phyloP scores from a whole-genome alignment of 768 basidiomycete species.

The Strobilomyces dryophilus region DNA sequence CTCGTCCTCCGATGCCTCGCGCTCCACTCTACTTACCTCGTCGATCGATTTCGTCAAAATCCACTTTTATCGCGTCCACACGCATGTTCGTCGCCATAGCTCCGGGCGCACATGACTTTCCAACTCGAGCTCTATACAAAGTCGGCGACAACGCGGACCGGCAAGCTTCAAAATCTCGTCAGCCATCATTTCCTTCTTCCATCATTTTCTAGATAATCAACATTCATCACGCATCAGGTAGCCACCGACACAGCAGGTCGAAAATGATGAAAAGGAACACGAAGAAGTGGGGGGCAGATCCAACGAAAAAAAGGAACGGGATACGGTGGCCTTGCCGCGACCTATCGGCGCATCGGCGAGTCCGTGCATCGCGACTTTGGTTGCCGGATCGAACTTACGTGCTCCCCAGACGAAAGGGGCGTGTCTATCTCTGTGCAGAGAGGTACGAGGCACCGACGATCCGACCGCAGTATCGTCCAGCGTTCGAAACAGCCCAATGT shows the following conservation, averaged over 20 bases:
- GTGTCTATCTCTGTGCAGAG: not conserved
- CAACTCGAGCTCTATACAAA: conserved; percentile 24
- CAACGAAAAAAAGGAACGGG: not conserved
- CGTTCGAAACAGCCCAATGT: conserved; percentile 24
- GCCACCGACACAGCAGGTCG: not conserved
- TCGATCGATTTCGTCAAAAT: not conserved
- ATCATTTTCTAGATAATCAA: not conserved
- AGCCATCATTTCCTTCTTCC: conserved; percentile 1
- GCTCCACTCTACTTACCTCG: not conserved
- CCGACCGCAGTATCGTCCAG: conserved; percentile 11
- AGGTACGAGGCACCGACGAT: conserved; percentile 6
- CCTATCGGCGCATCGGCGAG: conserved; percentile 15
- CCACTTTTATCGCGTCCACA: not conserved
- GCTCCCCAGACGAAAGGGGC: not conserved
- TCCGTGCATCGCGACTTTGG: conserved; percentile 1
- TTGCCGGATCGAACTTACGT: conserved; percentile 7
- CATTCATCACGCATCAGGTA: conserved; percentile 6
- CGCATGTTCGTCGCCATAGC: conserved; percentile 25
- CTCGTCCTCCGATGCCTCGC: not conserved
- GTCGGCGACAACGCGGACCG: conserved; percentile 9
- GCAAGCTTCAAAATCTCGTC: not conserved
- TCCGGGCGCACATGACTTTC: conserved; percentile 26
- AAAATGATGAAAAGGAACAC: not conserved
- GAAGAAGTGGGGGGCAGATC: not conserved
- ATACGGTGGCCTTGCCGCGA: not conserved